Percentiles rank a stretch among this genome's conserved stretches.
Conservation (phyloP, 2,329 filamentous ascomycete species). For the Camillea tinctor region DNA sequence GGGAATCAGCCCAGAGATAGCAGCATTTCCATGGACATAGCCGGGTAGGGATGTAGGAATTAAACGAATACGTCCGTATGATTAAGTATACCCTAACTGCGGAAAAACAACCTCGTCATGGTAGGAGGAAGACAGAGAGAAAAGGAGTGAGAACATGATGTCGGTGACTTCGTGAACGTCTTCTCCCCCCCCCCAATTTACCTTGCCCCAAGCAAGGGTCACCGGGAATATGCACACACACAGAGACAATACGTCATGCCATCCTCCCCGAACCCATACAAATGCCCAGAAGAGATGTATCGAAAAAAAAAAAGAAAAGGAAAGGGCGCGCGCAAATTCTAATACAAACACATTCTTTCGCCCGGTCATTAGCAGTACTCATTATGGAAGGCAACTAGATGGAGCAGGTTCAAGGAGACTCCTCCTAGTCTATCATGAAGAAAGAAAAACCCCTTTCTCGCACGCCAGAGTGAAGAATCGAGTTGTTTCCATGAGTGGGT, state of each 20-base stretch:
- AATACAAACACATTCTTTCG: not conserved
- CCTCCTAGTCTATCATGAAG: not conserved
- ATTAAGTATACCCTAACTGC: not conserved
- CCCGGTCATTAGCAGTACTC: not conserved
- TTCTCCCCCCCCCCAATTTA: not conserved
- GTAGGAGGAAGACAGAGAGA: too few species aligned
- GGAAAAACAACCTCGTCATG: not conserved
- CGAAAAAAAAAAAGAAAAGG: not conserved
- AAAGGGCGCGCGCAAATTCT: not conserved
- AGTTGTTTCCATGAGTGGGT: slow-evolving; percentile 12
- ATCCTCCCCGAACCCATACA: not conserved
- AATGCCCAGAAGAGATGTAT: not conserved
- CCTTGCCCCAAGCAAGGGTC: not conserved
- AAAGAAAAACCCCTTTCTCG: slow-evolving; percentile 8
- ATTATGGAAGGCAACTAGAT: not conserved
- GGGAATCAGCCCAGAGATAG: not conserved
- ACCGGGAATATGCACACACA: not conserved
- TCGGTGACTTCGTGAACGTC: not conserved
- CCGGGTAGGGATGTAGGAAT: too few species aligned
- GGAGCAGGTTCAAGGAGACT: not conserved
- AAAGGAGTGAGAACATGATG: not conserved
- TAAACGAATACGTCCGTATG: not conserved
- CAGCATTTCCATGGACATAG: too few species aligned
- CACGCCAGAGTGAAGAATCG: slow-evolving; percentile 14
- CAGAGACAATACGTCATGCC: not conserved